Percentiles rank a stretch among this genome's conserved stretches.
phyloP scores from a whole-genome alignment of 1,139 yeast species.

The Candida tropicalis region DNA sequence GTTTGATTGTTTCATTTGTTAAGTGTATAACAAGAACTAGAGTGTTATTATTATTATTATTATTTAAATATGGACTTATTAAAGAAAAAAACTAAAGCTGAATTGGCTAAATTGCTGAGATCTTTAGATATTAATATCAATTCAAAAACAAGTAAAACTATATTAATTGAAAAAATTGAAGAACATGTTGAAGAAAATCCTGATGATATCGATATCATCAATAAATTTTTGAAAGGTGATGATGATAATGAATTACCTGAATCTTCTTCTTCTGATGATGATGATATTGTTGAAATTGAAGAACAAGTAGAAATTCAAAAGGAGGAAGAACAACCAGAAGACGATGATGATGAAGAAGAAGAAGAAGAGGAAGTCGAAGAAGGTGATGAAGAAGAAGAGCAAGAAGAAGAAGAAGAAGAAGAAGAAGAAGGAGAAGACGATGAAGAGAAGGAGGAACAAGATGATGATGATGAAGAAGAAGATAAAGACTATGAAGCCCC shows the following conservation, averaged over 20 bases:
- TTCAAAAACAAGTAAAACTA: slow-evolving; percentile 46
- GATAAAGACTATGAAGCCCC: slow-evolving; percentile 38
- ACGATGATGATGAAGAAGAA: slow-evolving; percentile 20
- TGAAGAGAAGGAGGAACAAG: slow-evolving; percentile 28
- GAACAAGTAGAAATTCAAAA: slow-evolving; percentile 15
- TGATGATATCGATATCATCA: slow-evolving; percentile 36
- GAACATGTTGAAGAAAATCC: slow-evolving; percentile 38
- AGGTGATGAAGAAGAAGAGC: slow-evolving; percentile 24
- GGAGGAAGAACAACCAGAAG: slow-evolving; percentile 18
- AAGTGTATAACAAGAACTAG: too few species aligned
- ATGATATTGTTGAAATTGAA: slow-evolving; percentile 17
- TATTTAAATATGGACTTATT: background rate
- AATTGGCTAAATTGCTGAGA: slow-evolving; percentile 37
- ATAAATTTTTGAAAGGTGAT: slow-evolving; percentile 23
- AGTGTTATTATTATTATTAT: too few species aligned
- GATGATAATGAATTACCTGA: too few species aligned
- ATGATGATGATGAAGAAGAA: slow-evolving; percentile 28
- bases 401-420: slow-evolving; percentile 15
- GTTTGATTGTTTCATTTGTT: background rate
- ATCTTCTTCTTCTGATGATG: too few species aligned
- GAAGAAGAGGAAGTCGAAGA: slow-evolving; percentile 27
- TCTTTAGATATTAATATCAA: slow-evolving; percentile 37
- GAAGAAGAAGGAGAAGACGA: slow-evolving; percentile 27
- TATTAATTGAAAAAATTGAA: slow-evolving; percentile 45
- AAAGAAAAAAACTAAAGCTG: slow-evolving; percentile 30